phyloP scores from a whole-genome alignment of 2,329 filamentous ascomycete genomes.

The Stachybotrys elegans region DNA sequence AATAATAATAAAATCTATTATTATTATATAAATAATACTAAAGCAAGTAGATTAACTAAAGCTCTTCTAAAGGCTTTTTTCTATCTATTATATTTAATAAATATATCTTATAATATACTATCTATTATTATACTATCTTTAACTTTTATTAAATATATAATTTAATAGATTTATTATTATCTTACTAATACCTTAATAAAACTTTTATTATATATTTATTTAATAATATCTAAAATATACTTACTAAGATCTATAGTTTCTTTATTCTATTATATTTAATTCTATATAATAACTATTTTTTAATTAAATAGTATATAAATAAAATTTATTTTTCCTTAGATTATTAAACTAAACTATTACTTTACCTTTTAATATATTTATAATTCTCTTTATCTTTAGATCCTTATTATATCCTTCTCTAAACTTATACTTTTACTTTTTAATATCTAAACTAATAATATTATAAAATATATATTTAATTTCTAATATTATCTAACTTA shows the following conservation, averaged over 20 bases:
- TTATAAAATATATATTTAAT: conserved; percentile 4
- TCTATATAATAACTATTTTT: neutral
- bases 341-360: neutral
- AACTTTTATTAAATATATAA: conserved; percentile 2
- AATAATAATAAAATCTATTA: too few relatives aligned
- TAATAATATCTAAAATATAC: neutral
- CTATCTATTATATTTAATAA: too few relatives aligned
- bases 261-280: neutral
- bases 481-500: conserved; percentile 6
- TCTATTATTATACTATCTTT: conserved; percentile 1
- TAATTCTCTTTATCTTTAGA: neutral
- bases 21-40: too few relatives aligned
- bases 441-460: conserved; percentile 3
- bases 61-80: too few relatives aligned
- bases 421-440: neutral
- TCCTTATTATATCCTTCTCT: neutral
- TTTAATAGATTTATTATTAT: too few relatives aligned
- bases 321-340: neutral
- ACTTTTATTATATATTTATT: conserved; percentile 3
- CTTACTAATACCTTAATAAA: neutral
- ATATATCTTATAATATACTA: conserved; percentile 1
- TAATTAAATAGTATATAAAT: conserved; percentile 1
- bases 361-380: neutral
- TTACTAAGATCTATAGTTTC: neutral
- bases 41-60: too few relatives aligned